Evolutionary conservation across 2,329 filamentous ascomycete species (phyloP), one percentile per base, ranked within the genome.

Genomic region (Beauveria sp.): DNA sequence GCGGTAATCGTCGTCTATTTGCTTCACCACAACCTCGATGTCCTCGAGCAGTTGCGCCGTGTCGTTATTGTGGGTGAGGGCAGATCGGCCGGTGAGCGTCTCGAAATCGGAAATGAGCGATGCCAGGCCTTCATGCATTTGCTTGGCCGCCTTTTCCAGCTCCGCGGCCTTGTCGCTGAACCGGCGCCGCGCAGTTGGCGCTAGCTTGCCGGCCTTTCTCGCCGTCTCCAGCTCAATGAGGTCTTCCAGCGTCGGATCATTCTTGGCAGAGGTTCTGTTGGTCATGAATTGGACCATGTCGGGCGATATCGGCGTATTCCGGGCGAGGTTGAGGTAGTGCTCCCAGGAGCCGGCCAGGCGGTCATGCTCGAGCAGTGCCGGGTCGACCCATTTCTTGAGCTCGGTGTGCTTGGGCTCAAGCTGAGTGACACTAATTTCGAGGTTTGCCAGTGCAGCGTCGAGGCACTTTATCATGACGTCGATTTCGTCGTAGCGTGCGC

Each of bases 1-100:
- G 67, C 92, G 88, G 70, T 91, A 90, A 73, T 98, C 95, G 6
- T 88, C 90, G 53, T 88, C 86, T 55, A 99, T 89, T 75, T 97
- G 97, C 68, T 87, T 91, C 57, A 88, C 87, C 61, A 98, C 81
- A 0, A 90, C 88, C 70, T 93, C 88, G 49, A 98, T 91, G 71
- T 98, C 95, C 64, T 91, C 84, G 55, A 95, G 79, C 7, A 96
- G 78, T 64, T 88, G 86, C 24, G 78, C 74, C 5, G 88, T 82
- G 66, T 93, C 89, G 54, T 85, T 81, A 48, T 78, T 79, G 63
- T 85, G 86, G 20, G 80, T 77, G 52, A 86, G 71, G 6, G 82
- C 75, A 24, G 81, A 88, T 54, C 80, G 83, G 62, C 71, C 79
- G 66, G 77, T 77, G 16, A 82, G 78, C 60, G 82, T 83, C 49